Percentiles rank a stretch among this genome's conserved stretches.
These are phyloP conservation scores for Xylaria telfairii DNA, from an alignment of 495 filamentous ascomycete species.

Conservation along the genomic window DNA sequence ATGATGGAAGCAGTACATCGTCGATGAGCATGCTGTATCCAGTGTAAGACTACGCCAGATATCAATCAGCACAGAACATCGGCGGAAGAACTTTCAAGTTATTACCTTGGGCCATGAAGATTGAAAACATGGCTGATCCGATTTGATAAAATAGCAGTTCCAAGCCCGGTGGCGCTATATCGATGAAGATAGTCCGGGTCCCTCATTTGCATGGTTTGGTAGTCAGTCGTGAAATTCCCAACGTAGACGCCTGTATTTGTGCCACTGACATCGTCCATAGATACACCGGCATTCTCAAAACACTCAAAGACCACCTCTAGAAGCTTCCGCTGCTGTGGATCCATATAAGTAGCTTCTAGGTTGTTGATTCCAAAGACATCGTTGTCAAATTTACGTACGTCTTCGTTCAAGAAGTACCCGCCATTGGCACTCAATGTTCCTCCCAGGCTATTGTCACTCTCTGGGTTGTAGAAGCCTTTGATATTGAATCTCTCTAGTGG, in stretches of 20 bases:
- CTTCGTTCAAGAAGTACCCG: constrained; percentile 53
- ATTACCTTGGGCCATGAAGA: constrained; percentile 52
- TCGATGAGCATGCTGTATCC: constrained; percentile 63
- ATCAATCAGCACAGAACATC: too few species aligned
- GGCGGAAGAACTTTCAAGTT: too few species aligned
- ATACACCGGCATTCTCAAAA: constrained; percentile 55
- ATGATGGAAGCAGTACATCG: constrained; percentile 54
- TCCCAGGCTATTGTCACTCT: not conserved
- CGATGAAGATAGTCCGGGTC: constrained; percentile 36
- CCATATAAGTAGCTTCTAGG: constrained; percentile 51
- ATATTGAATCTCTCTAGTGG: constrained; percentile 24
- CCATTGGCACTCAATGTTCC: constrained; percentile 28
- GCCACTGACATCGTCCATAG: constrained; percentile 48
- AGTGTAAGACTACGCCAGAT: too few species aligned
- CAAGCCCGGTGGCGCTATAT: constrained; percentile 36
- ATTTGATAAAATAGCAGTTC: constrained; percentile 49
- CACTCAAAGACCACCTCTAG: constrained; percentile 61
- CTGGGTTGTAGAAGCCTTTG: constrained; percentile 28
- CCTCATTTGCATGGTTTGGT: constrained; percentile 36
- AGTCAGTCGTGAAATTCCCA: constrained; percentile 52
- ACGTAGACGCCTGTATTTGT: constrained; percentile 49
- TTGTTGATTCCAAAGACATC: constrained; percentile 50
- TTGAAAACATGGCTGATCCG: constrained; percentile 60
- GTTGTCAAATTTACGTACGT: constrained; percentile 53
- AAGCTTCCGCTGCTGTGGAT: constrained; percentile 63